These are phyloP conservation scores for Ramaria rubella DNA, from an alignment of 768 basidiomycete genomes.

Conservation along the genomic window DNA sequence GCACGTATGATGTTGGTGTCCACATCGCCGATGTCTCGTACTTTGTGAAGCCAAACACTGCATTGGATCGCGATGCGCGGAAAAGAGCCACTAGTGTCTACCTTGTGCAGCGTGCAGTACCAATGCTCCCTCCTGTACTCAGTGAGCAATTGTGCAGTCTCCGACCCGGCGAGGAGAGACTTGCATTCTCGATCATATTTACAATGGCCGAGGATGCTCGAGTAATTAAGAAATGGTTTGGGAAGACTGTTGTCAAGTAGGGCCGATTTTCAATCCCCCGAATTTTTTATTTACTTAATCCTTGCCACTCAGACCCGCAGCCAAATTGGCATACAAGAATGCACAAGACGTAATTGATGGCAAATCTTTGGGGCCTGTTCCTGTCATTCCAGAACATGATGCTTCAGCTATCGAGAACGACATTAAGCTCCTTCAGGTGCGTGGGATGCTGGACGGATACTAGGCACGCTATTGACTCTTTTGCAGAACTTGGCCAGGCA, in stretches of 20 bases:
- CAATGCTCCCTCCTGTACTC: conserved; percentile 93
- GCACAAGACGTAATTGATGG: conserved; percentile 83
- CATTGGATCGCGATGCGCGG: conserved; percentile 96
- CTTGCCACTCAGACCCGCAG: conserved; percentile 55
- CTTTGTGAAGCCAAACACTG: conserved; percentile 92
- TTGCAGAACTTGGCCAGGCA: conserved; percentile 55
- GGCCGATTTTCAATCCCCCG: conserved; percentile 15
- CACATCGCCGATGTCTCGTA: conserved; percentile 95
- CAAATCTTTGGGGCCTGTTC: conserved; percentile 44
- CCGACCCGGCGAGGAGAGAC: conserved; percentile 77
- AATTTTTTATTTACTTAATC: conserved; percentile 1
- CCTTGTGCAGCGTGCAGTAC: conserved; percentile 90
- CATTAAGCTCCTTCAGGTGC: conserved; percentile 55
- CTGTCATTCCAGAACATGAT: conserved; percentile 52
- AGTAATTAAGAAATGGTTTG: conserved; percentile 86
- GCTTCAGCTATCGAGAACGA: conserved; percentile 65
- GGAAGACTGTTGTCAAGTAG: conserved; percentile 86
- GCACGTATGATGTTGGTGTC: conserved; percentile 88
- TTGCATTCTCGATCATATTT: conserved; percentile 87
- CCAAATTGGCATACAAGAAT: conserved; percentile 76
- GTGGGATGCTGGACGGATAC: background rate
- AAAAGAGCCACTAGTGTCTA: conserved; percentile 97
- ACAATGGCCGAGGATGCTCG: conserved; percentile 78
- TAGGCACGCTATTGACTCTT: background rate
- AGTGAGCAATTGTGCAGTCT: conserved; percentile 93